A percentile compares a stretch with the other conserved stretches of the same genome.
Evolutionary conservation across 345 rosid genomes (phyloP).

Genomic region (Populus davidiana): DNA sequence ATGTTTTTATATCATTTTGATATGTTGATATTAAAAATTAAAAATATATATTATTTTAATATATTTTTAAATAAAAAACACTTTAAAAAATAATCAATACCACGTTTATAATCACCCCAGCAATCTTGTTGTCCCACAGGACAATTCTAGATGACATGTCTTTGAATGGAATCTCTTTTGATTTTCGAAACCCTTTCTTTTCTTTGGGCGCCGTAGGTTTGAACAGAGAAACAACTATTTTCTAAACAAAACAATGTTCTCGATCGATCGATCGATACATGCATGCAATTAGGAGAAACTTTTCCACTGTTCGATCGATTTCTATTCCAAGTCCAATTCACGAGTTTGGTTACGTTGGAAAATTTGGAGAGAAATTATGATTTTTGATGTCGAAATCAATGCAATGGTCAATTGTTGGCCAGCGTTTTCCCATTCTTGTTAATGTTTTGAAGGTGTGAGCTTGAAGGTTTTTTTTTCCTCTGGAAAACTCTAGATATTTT

Average conservation of each 20-base stretch:
- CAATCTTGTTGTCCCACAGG: background rate
- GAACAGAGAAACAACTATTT: constrained; percentile 4
- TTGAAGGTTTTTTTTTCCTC: background rate
- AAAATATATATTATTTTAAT: too few relatives aligned
- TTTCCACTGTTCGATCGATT: background rate
- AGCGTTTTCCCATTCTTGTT: constrained; percentile 10
- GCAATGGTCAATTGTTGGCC: constrained; percentile 18
- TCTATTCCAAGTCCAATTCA: background rate
- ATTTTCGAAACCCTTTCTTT: background rate
- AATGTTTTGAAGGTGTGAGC: background rate
- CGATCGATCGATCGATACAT: background rate
- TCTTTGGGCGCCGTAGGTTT: constrained; percentile 17
- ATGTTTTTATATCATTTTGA: too few relatives aligned
- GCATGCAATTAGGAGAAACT: background rate
- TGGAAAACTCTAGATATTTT: background rate
- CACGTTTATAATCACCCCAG: too few relatives aligned
- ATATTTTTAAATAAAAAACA: too few relatives aligned
- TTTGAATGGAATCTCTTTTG: background rate
- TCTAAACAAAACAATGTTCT: background rate
- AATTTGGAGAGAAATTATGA: background rate
- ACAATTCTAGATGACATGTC: background rate
- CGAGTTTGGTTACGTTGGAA: background rate
- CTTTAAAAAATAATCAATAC: too few relatives aligned
- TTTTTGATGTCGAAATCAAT: background rate
- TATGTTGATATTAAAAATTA: too few relatives aligned